Percentiles rank a stretch among this genome's conserved stretches.
Evolutionary conservation across 768 basidiomycete species (phyloP).

Genomic region (Coprinopsis marcescibilis): DNA sequence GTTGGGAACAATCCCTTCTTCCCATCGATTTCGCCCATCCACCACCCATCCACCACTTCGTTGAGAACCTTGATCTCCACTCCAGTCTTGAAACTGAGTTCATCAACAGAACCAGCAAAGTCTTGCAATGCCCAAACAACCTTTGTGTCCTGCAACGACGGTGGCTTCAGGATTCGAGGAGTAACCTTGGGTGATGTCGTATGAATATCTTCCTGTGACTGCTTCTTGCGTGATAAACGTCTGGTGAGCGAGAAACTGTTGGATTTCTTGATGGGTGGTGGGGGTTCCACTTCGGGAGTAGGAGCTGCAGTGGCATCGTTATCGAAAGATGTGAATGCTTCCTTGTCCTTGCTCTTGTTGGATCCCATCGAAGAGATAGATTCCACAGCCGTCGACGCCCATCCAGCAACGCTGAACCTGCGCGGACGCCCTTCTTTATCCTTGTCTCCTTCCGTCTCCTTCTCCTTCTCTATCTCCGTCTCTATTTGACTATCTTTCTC

Average conservation of each 20-base stretch:
- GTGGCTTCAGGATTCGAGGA: constrained; percentile 43
- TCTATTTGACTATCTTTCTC: constrained; percentile 23
- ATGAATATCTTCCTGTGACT: constrained; percentile 27
- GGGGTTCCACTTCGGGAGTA: constrained; percentile 17
- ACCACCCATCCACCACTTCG: constrained; percentile 88
- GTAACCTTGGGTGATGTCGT: constrained; percentile 26
- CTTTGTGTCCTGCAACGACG: constrained; percentile 44
- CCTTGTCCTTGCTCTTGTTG: constrained; percentile 52
- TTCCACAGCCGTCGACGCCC: constrained; percentile 63
- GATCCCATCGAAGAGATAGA: constrained; percentile 51
- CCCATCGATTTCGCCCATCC: constrained; percentile 75
- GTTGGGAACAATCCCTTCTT: constrained; percentile 78
- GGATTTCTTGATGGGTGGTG: constrained; percentile 19
- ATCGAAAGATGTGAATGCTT: constrained; percentile 49
- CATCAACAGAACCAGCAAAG: constrained; percentile 71
- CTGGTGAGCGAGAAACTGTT: constrained; percentile 23
- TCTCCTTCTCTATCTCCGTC: constrained; percentile 8
- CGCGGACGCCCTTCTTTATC: constrained; percentile 32
- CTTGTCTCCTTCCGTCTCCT: constrained; percentile 24
- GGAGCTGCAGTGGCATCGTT: constrained; percentile 34
- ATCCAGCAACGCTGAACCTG: constrained; percentile 50
- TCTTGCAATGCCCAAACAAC: constrained; percentile 68
- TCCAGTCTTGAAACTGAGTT: constrained; percentile 69
- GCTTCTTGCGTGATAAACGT: constrained; percentile 27
- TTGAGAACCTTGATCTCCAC: constrained; percentile 71